Base-by-base conservation (phyloP, 768 basidiomycete genomes). In the Russula emetica region DNA sequence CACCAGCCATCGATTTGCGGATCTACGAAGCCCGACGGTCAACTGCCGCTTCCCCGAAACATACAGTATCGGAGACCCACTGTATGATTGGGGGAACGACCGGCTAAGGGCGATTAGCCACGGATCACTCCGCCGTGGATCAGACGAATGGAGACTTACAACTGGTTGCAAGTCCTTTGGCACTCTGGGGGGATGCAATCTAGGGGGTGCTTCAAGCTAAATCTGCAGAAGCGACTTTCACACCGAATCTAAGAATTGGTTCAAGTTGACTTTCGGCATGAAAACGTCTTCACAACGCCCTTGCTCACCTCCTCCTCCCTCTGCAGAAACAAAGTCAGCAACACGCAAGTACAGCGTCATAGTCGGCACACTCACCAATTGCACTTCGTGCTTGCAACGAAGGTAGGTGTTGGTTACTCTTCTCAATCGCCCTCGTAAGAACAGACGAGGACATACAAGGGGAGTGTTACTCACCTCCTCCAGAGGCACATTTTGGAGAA, bases 1-100 rank as follows among this genome's bases (percentile, higher is more conserved):
- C 78, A 79, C 58, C 67, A 64, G 61, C 71, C 59, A 63, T 78
- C 71, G 66, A 78, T 74, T 57, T 73, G 70, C 10, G 68, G 78
- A 71, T 73, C 78, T 79, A 42, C 52, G 38, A 42, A 32, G 55
- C 52, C 22, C 32, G 52, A 44, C 22, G 28, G 34, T 74, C 66
- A 72, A 64, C 24, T 38, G 38, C 30, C 55, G 28, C 32, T 20
- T 26, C 38, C 36, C 58, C 60, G 63, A 40, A 65, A 44, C 52
- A 52, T 44, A 55, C 55, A 42, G 49, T 44, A 54, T 52, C 47
- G 49, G 53, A 57, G 34, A 55, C 86, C 72, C 66, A 89, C 87
- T 78, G 71, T 87, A 86, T 67, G 83, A 82, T 71, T 88, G 77
- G 42, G 88, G 88, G 73, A 85, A 90, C 72, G 84, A 83, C 62